These are phyloP conservation scores for Austroboletus festivus DNA, from an alignment of 768 basidiomycete genomes.

Conservation along the genomic window DNA sequence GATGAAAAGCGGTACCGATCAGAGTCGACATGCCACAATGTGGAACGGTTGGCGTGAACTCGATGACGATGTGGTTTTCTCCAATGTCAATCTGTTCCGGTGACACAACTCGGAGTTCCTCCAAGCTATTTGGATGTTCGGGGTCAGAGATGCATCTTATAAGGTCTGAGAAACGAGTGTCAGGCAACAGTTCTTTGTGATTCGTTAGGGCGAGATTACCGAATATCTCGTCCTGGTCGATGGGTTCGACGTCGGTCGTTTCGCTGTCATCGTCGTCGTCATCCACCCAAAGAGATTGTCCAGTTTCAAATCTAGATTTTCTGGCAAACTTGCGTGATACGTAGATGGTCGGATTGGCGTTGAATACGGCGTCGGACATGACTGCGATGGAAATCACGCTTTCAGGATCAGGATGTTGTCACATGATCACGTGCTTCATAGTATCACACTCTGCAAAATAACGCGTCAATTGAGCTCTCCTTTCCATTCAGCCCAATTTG, in stretches of 20 bases:
- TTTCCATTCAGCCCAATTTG: too few species aligned
- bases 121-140: slow-evolving; percentile 90
- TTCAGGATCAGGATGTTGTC: slow-evolving; percentile 2
- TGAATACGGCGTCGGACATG: slow-evolving; percentile 54
- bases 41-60: slow-evolving; percentile 96
- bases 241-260: slow-evolving; percentile 55
- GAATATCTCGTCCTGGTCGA: slow-evolving; percentile 91
- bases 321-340: slow-evolving; percentile 44
- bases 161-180: slow-evolving; percentile 56
- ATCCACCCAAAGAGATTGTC: slow-evolving; percentile 60
- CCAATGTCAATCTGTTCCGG: slow-evolving; percentile 72
- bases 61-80: slow-evolving; percentile 72
- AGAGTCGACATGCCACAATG: slow-evolving; percentile 97
- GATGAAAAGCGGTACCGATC: slow-evolving; percentile 57
- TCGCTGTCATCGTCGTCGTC: slow-evolving; percentile 37
- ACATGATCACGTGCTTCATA: slow-evolving; percentile 20
- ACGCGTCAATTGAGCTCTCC: slow-evolving; percentile 22
- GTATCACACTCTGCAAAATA: not conserved
- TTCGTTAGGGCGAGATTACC: slow-evolving; percentile 45
- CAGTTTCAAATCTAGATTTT: slow-evolving; percentile 37
- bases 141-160: slow-evolving; percentile 92
- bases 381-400: slow-evolving; percentile 6
- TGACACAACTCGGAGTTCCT: slow-evolving; percentile 94
- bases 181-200: not conserved
- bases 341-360: slow-evolving; percentile 89